A percentile compares a stretch with the other conserved stretches of the same genome.
These are phyloP conservation scores for Backusella luteola DNA, from an alignment of 192 early-diverging fungal genomes.

Conservation along the genomic window DNA sequence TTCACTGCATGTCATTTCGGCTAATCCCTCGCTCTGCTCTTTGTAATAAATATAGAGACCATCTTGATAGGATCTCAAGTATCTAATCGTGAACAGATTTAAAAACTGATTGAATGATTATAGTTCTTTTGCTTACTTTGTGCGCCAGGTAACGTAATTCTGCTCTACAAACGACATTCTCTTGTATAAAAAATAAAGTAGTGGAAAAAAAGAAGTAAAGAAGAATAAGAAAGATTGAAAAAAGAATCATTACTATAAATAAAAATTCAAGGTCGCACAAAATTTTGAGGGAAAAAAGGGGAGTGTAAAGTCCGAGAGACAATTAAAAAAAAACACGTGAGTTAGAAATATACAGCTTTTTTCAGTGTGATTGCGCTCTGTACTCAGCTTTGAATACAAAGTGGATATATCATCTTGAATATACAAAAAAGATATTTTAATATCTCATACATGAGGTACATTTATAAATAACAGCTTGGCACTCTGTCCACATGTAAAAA, in stretches of 20 bases:
- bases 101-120: neutral
- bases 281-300: neutral
- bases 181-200: neutral
- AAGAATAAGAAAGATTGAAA: neutral
- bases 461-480: no score
- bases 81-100: conserved; percentile 15
- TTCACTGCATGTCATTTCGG: conserved; percentile 55
- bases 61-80: conserved; percentile 47
- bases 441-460: no score
- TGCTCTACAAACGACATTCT: neutral
- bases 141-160: neutral
- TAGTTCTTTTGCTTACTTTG: neutral
- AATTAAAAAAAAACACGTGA: neutral
- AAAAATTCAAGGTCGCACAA: neutral
- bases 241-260: neutral
- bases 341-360: neutral
- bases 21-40: conserved; percentile 43
- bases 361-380: neutral
- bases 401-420: neutral
- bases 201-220: neutral
- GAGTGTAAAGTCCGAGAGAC: neutral
- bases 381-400: neutral
- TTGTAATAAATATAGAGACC: conserved; percentile 53
- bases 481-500: no score
- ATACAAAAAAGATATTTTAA: no score